Base-by-base conservation (phyloP, 306 rosid species). In the Fragaria iinumae region DNA sequence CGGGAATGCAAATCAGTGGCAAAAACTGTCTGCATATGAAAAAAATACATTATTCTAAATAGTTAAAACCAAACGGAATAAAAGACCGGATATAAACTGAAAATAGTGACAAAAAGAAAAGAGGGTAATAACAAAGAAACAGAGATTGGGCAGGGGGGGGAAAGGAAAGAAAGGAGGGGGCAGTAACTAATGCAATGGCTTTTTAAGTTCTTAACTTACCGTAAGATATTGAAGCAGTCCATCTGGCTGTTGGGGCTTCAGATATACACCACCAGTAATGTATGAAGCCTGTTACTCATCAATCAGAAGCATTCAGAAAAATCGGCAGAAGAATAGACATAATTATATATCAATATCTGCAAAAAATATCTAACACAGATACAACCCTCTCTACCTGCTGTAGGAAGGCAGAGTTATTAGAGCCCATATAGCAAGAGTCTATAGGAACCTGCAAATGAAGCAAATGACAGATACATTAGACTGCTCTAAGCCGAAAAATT, bases 1-100 rank as follows among this genome's bases (percentile, higher is more conserved):
- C 98, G 96, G 82, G 97, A 92, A 76, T 95, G 93, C 88, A 95
- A 87, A 86, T 95, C 98, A 69, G 96, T 95, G 11, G 95, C 96
- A 87, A 90, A 95, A 47, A 95, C 97, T 44, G 94, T 92, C 98
- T 95, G 93, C 86, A 87, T 45, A 80, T 74, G 11, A 71, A 38
- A 5, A 14, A 45, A 83, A 39, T 64, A 79, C 43, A 76, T 57
- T 63, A 81, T 49, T 66, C 41, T 76, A 69, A 60, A 5, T 20
- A 12, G 38, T 44, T 47, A 77, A 32, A 38, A 79, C 41, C 66
- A 53, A 20, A 60, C 67, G 62, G 73, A n/a, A 79, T 20, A 49
- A 68, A 29, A 81, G 43, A 44, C 8, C 18, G 45, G 34, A 49
- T 72, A 49, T 3, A 60, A 72, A 48, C 72, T 11, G n/a, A 64